Evolutionary conservation across 345 rosid species (phyloP).

Genomic region (Arabidopsis arenosa): DNA sequence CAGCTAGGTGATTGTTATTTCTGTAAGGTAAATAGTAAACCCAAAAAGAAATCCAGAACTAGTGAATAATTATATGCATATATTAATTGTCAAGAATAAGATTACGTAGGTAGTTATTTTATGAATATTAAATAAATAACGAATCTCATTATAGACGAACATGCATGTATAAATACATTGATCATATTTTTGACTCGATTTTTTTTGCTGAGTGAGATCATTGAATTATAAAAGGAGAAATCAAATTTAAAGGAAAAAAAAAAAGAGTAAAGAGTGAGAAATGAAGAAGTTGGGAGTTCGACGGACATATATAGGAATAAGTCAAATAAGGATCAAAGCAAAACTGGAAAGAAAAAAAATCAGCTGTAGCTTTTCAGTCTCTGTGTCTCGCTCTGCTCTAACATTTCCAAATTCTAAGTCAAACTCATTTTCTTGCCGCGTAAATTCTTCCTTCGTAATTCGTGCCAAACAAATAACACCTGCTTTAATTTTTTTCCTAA

Average conservation of each 20-base stretch:
- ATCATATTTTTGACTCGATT: conserved; percentile 20
- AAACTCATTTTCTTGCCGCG: conserved; percentile 44
- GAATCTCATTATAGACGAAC: neutral
- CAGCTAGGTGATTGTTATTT: neutral
- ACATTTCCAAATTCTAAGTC: conserved; percentile 22
- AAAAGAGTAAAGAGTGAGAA: neutral
- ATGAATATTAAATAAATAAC: neutral
- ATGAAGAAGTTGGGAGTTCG: neutral
- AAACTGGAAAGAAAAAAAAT: conserved; percentile 16
- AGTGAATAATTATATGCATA: neutral
- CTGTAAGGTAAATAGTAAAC: neutral
- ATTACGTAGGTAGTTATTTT: neutral
- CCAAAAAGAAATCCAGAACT: no score
- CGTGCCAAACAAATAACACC: conserved; percentile 4
- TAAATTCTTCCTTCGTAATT: conserved; percentile 15
- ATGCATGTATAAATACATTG: neutral
- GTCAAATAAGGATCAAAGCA: conserved; percentile 45
- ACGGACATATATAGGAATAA: conserved; percentile 19
- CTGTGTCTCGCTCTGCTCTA: neutral
- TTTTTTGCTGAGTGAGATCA: conserved; percentile 4
- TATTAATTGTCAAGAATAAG: neutral
- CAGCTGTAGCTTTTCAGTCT: conserved; percentile 38
- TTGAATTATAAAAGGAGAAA: neutral
- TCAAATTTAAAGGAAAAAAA: neutral
- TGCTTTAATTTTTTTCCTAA: no score